phyloP scores from a whole-genome alignment of 768 basidiomycete species.

The Suillus subaureus region DNA sequence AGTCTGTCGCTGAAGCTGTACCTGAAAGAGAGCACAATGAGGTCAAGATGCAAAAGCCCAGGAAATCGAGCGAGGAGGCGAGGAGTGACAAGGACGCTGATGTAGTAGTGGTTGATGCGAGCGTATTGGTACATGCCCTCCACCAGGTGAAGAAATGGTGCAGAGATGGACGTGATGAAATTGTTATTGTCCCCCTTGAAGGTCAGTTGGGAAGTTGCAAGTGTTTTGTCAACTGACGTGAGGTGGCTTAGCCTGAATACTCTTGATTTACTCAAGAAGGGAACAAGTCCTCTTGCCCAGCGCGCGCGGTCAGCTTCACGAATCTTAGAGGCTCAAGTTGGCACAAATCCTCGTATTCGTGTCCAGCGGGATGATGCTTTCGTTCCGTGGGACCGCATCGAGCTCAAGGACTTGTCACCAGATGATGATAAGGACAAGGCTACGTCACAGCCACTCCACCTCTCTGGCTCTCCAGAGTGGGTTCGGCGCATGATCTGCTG shows the following conservation, averaged over 20 bases:
- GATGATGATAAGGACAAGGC: slow-evolving; percentile 29
- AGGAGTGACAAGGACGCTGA: slow-evolving; percentile 63
- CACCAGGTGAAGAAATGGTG: slow-evolving; percentile 84
- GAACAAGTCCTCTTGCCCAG: slow-evolving; percentile 73
- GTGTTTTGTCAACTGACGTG: slow-evolving; percentile 13
- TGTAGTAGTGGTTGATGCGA: slow-evolving; percentile 77
- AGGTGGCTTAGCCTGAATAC: slow-evolving; percentile 73
- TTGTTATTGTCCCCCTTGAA: slow-evolving; percentile 86
- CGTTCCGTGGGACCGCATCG: slow-evolving; percentile 77
- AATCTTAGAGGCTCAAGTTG: slow-evolving; percentile 85
- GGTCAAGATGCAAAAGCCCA: slow-evolving; percentile 16
- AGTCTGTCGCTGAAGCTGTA: slow-evolving; percentile 18
- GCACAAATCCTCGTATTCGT: slow-evolving; percentile 76
- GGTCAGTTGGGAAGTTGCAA: slow-evolving; percentile 47
- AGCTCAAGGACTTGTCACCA: slow-evolving; percentile 43
- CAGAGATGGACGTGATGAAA: slow-evolving; percentile 71
- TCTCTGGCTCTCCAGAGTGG: slow-evolving; percentile 72
- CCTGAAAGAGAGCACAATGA: slow-evolving; percentile 25
- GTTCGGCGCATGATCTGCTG: slow-evolving; percentile 83
- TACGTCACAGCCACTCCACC: slow-evolving; percentile 24
- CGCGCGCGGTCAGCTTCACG: slow-evolving; percentile 87
- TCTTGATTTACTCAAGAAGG: slow-evolving; percentile 91
- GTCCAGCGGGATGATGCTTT: slow-evolving; percentile 85
- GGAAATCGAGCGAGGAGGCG: slow-evolving; percentile 30
- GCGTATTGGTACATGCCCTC: slow-evolving; percentile 77